These are phyloP conservation scores for Trypanosomatidae sp. DNA, from an alignment of 208 protist genomes.

Conservation along the genomic window DNA sequence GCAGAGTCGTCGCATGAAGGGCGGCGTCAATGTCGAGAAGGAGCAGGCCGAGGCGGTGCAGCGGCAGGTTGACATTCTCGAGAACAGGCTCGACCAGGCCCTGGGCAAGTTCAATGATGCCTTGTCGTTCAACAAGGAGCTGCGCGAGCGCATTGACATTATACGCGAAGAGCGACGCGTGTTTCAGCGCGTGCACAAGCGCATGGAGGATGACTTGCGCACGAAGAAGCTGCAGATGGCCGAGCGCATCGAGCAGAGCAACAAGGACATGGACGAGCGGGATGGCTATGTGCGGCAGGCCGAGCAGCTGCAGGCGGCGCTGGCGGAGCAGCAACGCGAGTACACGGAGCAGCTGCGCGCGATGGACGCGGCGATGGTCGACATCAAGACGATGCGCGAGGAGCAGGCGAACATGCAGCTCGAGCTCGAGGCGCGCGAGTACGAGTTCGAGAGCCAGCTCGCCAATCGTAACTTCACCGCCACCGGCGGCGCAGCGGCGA, in stretches of 20 bases:
- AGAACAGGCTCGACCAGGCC: conserved; percentile 92
- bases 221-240: conserved; percentile 91
- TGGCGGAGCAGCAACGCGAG: conserved; percentile 68
- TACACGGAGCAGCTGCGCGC: conserved; percentile 61
- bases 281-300: conserved; percentile 80
- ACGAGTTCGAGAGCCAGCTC: conserved; percentile 50
- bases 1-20: conserved; percentile 73
- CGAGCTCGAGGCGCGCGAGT: conserved; percentile 74
- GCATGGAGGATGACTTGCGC: conserved; percentile 89
- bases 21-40: conserved; percentile 85
- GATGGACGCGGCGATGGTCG: conserved; percentile 70
- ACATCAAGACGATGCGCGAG: conserved; percentile 83
- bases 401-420: conserved; percentile 70
- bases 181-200: conserved; percentile 95
- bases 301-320: conserved; percentile 55
- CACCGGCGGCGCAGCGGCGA: not conserved
- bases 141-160: conserved; percentile 93
- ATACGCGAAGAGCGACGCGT: conserved; percentile 92
- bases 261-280: conserved; percentile 92
- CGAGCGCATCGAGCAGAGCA: conserved; percentile 90
- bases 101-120: conserved; percentile 95
- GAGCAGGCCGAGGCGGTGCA: conserved; percentile 82
- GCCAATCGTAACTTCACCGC: conserved; percentile 7
- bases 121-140: conserved; percentile 90
- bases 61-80: conserved; percentile 90